Conservation (phyloP, 1,284 basidiomycete genomes). For the Ustilago loliicola region DNA sequence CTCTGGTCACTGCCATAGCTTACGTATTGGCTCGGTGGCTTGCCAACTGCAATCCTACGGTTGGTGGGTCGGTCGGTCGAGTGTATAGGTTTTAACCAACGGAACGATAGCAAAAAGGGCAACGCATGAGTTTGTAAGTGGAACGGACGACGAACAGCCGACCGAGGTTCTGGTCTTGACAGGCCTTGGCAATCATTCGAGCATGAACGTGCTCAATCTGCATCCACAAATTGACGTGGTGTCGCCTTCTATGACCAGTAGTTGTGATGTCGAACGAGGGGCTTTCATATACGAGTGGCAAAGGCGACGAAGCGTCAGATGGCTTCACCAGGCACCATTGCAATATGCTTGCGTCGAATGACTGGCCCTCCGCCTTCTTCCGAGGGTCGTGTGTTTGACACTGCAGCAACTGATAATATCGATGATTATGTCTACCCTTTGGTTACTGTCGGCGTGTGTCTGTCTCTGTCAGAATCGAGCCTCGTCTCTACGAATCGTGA, state of each 20-base stretch:
- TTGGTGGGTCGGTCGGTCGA: conserved; percentile 23
- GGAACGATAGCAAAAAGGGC: neutral
- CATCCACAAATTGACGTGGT: neutral
- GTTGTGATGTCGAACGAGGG: neutral
- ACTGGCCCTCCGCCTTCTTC: neutral
- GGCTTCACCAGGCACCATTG: too few species aligned
- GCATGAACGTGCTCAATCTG: conserved; percentile 4
- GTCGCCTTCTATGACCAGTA: neutral
- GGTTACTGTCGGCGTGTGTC: too few species aligned
- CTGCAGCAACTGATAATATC: neutral
- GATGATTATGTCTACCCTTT: neutral
- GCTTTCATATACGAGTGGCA: neutral
- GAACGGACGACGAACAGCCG: conserved; percentile 10
- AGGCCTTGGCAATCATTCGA: conserved; percentile 21
- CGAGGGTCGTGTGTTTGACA: neutral
- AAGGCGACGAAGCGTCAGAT: neutral
- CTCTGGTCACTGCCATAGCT: neutral
- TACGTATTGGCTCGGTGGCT: neutral
- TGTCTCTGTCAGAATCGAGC: too few species aligned
- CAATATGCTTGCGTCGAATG: too few species aligned
- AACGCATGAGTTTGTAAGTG: neutral
- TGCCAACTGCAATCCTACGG: neutral
- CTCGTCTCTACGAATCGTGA: too few species aligned
- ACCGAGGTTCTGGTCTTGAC: conserved; percentile 6
- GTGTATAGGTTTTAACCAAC: neutral